Evolutionary conservation across 768 basidiomycete genomes (phyloP), one percentile per base, ranked within the genome.

Genomic region (Serpula lacrymans): DNA sequence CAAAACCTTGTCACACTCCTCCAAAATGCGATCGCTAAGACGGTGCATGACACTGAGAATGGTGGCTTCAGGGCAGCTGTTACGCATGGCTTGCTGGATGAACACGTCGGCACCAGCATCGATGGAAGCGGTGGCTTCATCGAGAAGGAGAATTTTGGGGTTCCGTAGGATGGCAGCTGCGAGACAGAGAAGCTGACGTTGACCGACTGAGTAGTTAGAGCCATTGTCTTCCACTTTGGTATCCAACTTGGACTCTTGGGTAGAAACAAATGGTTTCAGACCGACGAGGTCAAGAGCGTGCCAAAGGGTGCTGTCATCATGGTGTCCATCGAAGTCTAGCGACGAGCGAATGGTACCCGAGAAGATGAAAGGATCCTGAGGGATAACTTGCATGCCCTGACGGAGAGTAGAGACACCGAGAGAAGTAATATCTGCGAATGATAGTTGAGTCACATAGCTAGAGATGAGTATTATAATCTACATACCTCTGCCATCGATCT

Each of bases 71-170:
- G 58, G 54, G 39, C 59, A 60, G 42, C 56, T 60, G 26, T 20
- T 45, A 30, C 58, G 58, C 53, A 59, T 58, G 4, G 55, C 60
- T 22, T 59, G 48, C 20, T 60, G 55, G 35, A 82, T 68, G 12
- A 92, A 89, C 22, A 96, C 89, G 40, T 91, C 80, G 14, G 90
- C 69, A 25, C 93, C 82, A 5, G 92, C 77, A 60, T 96, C 93
- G 41, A 97, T 73, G 22, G 84, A 83, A 10, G 84, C 86, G 1
- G 58, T 61, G 24, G 60, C 59, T 43, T 62, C 60, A 42, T 62
- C 60, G 45, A 62, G 41, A 3, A 60, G 43, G 5, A 62, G 38
- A 31, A 62, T 62, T 32, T 37, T 55, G 16, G 58, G 60, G 32
- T 62, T 57, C 34, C 60, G 53, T 1, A 62, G 47, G 45, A 59